phyloP scores from a whole-genome alignment of 192 early-diverging fungal species.

The Allomyces arbusculus region DNA sequence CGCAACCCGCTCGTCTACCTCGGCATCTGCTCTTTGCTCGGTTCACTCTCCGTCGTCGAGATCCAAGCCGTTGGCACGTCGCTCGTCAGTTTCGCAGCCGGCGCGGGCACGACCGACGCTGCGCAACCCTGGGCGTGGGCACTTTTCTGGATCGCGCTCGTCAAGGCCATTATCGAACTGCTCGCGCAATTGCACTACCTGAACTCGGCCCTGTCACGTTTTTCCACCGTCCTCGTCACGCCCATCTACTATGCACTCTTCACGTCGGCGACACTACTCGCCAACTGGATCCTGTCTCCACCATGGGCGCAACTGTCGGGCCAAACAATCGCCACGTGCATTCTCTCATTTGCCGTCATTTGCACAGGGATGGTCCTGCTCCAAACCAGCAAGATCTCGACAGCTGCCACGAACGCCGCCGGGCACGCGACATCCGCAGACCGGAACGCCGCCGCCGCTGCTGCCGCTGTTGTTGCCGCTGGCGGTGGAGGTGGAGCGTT shows the following conservation, averaged over 20 bases:
- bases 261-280: background rate
- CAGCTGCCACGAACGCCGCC: background rate
- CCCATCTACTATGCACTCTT: background rate
- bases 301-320: background rate
- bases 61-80: background rate
- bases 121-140: background rate
- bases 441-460: too few species aligned
- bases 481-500: too few species aligned
- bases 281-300: background rate
- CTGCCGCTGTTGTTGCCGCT: too few species aligned
- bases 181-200: background rate
- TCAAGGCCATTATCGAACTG: background rate
- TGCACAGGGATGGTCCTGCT: background rate
- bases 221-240: background rate
- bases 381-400: background rate
- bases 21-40: background rate
- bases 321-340: background rate
- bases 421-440: too few species aligned
- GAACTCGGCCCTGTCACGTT: background rate
- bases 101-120: background rate
- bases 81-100: background rate
- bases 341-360: background rate
- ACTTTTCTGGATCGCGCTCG: background rate
- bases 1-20: background rate
- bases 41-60: background rate